Base-by-base conservation (phyloP, 2,329 filamentous ascomycete species). In the Pseudogymnoascus sp. region DNA sequence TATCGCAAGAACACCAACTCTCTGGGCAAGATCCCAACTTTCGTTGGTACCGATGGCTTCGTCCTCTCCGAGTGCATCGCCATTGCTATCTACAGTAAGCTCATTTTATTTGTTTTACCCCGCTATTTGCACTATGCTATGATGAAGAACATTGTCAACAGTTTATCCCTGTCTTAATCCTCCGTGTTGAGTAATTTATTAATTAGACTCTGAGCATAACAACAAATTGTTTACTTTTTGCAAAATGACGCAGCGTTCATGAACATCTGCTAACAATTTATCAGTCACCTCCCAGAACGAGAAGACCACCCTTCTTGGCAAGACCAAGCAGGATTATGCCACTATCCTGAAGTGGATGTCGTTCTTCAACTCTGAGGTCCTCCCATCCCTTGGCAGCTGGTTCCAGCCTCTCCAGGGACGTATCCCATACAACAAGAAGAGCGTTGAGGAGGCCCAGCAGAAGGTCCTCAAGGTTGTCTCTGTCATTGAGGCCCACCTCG, bases 311-410 rank as follows among this genome's bases (percentile, higher is more conserved):
- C 92, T 99, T 70, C 88, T 99, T 73, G 95, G 95, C 76, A 97
- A 97, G 89, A 99, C 93, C 82, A 99, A 99, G 89, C 93, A 99
- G 84, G 95, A 99, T 87, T 93, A 97, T 80, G 95, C 95, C 73
- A 93, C 93, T 71, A 99, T 99, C 79, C 84, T 99, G 77, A 91
- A 90, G 80, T 99, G 95, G 95, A 88, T 97, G 88, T 97, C 93
- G 70, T 97, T 88, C 81, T 90, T 89, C 86, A 99, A 97, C 87
- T 77, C 80, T 65, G 93, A 99, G 83, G 77, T 97, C 73, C 83
- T 96, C 70, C 77, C 85, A 68, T 77, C 80, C 69, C 80, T 97
- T 70, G 88, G 83, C 79, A 82, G 78, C 76, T 97, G 91, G 91
- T 95, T 90, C 87, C 84, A 84, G 70, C 95, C 95, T 71, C 87